These are phyloP conservation scores for Penicillium odoratum DNA, from an alignment of 495 filamentous ascomycete genomes.

Conservation along the genomic window DNA sequence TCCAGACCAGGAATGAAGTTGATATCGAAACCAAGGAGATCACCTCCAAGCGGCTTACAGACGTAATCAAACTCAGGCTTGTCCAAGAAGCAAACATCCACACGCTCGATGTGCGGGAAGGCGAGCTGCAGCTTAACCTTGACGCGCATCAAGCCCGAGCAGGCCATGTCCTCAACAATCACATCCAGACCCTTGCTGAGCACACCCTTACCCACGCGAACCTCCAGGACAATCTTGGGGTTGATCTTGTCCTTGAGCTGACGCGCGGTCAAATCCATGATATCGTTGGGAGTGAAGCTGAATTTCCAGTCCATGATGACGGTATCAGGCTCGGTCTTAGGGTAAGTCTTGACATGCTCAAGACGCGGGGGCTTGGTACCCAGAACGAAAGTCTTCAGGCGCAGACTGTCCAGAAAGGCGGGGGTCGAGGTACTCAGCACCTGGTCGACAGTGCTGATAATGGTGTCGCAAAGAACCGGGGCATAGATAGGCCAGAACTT, in stretches of 20 bases:
- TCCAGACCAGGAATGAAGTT: slow-evolving; percentile 96
- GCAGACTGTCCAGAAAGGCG: slow-evolving; percentile 88
- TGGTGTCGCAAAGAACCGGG: slow-evolving; percentile 85
- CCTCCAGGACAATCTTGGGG: slow-evolving; percentile 92
- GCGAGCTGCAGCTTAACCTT: slow-evolving; percentile 96
- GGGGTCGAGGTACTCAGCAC: slow-evolving; percentile 90
- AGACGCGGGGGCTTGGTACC: slow-evolving; percentile 93
- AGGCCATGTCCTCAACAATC: slow-evolving; percentile 97
- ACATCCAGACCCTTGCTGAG: slow-evolving; percentile 96
- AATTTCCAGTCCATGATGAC: slow-evolving; percentile 99
- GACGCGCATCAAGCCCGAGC: slow-evolving; percentile 88
- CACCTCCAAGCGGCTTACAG: slow-evolving; percentile 95
- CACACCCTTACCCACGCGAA: slow-evolving; percentile 89
- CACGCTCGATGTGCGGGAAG: slow-evolving; percentile 90
- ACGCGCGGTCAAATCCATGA: slow-evolving; percentile 81
- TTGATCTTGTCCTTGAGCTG: slow-evolving; percentile 95
- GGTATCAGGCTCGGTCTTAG: slow-evolving; percentile 90
- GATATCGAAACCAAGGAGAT: slow-evolving; percentile 95
- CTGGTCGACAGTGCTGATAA: slow-evolving; percentile 92
- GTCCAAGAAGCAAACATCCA: slow-evolving; percentile 86
- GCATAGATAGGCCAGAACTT: slow-evolving; percentile 99
- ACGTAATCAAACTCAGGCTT: slow-evolving; percentile 85
- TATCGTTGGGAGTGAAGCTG: slow-evolving; percentile 96
- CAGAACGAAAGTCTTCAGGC: slow-evolving; percentile 85
- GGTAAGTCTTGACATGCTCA: slow-evolving; percentile 97